Evolutionary conservation across 257 asterid genomes (phyloP), one percentile per base, ranked within the genome.

Genomic region (Solanum paucissectum): DNA sequence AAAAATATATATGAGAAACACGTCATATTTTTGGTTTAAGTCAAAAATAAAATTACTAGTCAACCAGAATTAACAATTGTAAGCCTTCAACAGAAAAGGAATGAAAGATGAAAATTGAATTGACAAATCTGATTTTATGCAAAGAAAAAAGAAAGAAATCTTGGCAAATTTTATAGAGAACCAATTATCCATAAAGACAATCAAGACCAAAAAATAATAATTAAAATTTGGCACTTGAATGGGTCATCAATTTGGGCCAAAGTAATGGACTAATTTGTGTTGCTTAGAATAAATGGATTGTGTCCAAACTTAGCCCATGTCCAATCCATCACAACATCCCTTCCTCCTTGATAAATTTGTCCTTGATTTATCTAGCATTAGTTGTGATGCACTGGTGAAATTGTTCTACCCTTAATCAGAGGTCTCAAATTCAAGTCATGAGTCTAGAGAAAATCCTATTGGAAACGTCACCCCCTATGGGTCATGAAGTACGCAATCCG

Each of bases 401-500:
- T 0, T 55, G 25, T 2, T 6, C 1, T 4, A 20, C 1, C 5
- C 3, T 55, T 55, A 55, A 55, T 20, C 1, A 55, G 2, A 20
- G n/a, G 11, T 55, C 5, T 55, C 2, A 7, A 1, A 2, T 6
- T 55, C 0, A 7, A 55, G n/a, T 3, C 4, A 4, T 20, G 1
- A 3, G 23, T 4, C 9, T 55, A 7, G 1, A 6, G 1, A 52
- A 55, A 6, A 6, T 55, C 1, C 7, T 7, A 9, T 55, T 55
- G n/a, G 7, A 3, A 55, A 3, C 64, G 5, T 52, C 4, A 52
- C 10, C 9, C 62, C 1, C 34, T 33, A 9, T 38, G 12, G 38
- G 3, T 0, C 25, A 2, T 55, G 2, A 0, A 55, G 9, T 18
- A 1, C 20, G n/a, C 0, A 4, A 52, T 52, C 1, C 1, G 23